These are phyloP conservation scores for Kodamaea alishanica DNA, from an alignment of 1,139 yeast species.

Conservation along the genomic window DNA sequence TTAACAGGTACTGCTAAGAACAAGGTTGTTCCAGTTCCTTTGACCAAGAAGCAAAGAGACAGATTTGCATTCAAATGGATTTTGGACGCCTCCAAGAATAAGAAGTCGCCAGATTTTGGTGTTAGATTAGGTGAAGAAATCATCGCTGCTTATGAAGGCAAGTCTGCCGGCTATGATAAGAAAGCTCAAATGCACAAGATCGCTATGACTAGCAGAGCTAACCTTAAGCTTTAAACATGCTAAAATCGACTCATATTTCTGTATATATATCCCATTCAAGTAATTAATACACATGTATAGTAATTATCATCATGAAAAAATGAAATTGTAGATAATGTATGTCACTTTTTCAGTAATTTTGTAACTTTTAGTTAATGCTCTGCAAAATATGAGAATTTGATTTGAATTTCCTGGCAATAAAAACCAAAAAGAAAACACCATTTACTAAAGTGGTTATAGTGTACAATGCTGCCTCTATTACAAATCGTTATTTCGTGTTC, in stretches of 20 bases:
- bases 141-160: slow-evolving; percentile 70
- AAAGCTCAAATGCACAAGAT: slow-evolving; percentile 77
- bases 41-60: slow-evolving; percentile 76
- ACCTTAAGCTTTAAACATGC: slow-evolving; percentile 40
- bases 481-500: too few relatives aligned
- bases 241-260: neutral
- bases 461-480: too few relatives aligned
- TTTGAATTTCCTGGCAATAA: too few relatives aligned
- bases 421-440: too few relatives aligned
- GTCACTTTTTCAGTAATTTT: too few relatives aligned
- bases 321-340: too few relatives aligned
- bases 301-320: too few relatives aligned
- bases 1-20: slow-evolving; percentile 87
- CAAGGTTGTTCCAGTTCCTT: slow-evolving; percentile 75
- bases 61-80: slow-evolving; percentile 91
- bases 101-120: slow-evolving; percentile 75
- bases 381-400: too few relatives aligned
- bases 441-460: too few relatives aligned
- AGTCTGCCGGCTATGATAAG: slow-evolving; percentile 81
- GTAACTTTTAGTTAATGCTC: too few relatives aligned
- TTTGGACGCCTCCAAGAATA: slow-evolving; percentile 74
- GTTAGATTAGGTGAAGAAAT: slow-evolving; percentile 92
- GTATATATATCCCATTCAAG: neutral
- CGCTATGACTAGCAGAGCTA: slow-evolving; percentile 81
- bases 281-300: too few relatives aligned